These are phyloP conservation scores for Cicer yamashitae DNA, from an alignment of 306 rosid genomes.

Conservation along the genomic window DNA sequence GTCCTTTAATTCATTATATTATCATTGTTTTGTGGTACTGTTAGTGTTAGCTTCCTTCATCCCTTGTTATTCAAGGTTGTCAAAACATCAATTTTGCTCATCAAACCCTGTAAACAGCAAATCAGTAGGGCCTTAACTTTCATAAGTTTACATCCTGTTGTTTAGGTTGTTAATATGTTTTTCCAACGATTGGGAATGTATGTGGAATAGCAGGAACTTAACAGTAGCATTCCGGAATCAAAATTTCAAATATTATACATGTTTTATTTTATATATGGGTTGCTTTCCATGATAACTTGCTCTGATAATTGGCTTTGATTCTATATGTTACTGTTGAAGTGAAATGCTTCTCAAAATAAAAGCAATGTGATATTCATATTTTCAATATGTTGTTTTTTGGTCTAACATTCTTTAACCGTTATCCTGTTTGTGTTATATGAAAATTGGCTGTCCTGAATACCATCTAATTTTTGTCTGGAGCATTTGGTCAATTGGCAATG, in stretches of 20 bases:
- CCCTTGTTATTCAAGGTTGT: conserved; percentile 27
- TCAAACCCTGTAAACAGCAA: conserved; percentile 6
- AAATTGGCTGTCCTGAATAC: conserved; percentile 1
- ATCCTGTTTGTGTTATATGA: conserved; percentile 5
- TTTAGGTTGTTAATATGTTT: conserved; percentile 21
- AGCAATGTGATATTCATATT: conserved; percentile 21
- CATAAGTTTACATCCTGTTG: conserved; percentile 9
- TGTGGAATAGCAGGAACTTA: neutral
- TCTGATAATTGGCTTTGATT: conserved; percentile 2
- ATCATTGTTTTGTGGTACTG: neutral
- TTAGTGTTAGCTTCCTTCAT: neutral
- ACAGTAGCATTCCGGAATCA: conserved; percentile 1
- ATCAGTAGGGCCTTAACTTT: conserved; percentile 9
- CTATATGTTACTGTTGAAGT: neutral
- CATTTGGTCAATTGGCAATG: conserved; percentile 35
- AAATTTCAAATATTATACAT: conserved; percentile 5
- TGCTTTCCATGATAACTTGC: conserved; percentile 7
- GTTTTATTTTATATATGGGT: neutral
- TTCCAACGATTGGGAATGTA: neutral
- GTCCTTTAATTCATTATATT: conserved; percentile 6
- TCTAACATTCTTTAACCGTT: neutral
- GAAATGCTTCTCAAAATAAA: conserved; percentile 21
- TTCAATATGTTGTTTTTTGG: conserved; percentile 24
- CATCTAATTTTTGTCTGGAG: conserved; percentile 9
- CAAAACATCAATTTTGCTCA: neutral